A percentile compares a stretch with the other conserved stretches of the same genome.
Conservation (phyloP, 1,139 yeast genomes). For the Protomyces inouyei region DNA sequence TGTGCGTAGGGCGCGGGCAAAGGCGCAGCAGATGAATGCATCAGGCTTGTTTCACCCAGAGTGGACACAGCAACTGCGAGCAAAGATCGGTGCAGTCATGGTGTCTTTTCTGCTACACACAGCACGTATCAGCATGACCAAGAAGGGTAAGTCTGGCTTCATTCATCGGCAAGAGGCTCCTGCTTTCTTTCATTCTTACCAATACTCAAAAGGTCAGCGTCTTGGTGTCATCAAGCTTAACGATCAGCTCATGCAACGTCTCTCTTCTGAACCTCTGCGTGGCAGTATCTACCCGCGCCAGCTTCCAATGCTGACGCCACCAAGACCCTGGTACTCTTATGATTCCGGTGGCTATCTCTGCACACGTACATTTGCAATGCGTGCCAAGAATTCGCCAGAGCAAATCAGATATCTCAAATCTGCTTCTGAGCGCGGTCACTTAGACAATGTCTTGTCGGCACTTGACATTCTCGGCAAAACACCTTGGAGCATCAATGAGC, state of each 20-base stretch:
- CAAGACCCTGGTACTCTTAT: slow-evolving; percentile 78
- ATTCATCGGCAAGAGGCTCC: slow-evolving; percentile 69
- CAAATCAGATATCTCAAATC: slow-evolving; percentile 82
- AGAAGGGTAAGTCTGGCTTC: slow-evolving; percentile 70
- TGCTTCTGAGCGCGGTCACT: slow-evolving; percentile 64
- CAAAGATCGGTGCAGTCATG: slow-evolving; percentile 77
- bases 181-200: slow-evolving; percentile 85
- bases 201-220: slow-evolving; percentile 69
- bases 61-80: slow-evolving; percentile 66
- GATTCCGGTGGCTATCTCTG: slow-evolving; percentile 79
- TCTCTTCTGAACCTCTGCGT: slow-evolving; percentile 62
- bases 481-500: slow-evolving; percentile 85
- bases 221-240: slow-evolving; percentile 80
- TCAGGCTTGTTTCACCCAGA: slow-evolving; percentile 38
- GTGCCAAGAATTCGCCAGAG: slow-evolving; percentile 84
- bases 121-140: slow-evolving; percentile 77
- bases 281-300: slow-evolving; percentile 79
- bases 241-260: slow-evolving; percentile 56
- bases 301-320: slow-evolving; percentile 88
- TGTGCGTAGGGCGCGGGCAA: slow-evolving; percentile 38
- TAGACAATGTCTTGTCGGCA: slow-evolving; percentile 69
- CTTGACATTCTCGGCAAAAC: slow-evolving; percentile 83
- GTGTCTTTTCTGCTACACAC: slow-evolving; percentile 71
- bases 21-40: slow-evolving; percentile 11
- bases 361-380: slow-evolving; percentile 57